Base-by-base conservation (phyloP, 495 filamentous ascomycete genomes). In the Haplographium delicatum region DNA sequence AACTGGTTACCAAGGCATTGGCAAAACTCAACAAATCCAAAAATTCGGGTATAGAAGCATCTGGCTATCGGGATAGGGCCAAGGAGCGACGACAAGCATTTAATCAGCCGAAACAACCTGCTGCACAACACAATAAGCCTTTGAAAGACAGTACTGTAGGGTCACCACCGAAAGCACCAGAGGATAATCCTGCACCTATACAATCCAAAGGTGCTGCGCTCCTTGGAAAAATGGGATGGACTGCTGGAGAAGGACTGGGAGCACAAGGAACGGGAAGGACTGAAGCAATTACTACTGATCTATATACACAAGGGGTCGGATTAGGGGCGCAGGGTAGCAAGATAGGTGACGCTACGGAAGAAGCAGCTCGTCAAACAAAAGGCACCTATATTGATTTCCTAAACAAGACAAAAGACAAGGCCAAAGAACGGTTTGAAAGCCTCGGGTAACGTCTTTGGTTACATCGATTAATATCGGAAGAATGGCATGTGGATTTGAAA, bases 181-280 rank as follows among this genome's bases (percentile, higher is more conserved):
- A 50, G 23, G 56, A 67, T 51, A 31, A 46, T 16, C 5, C 39
- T 1, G 5, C 28, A 8, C 62, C 69, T 1, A 67, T 68, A 16
- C 74, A 76, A 48, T 91, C 87, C n/a, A 95, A 91, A 69, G 91
- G 90, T 20, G 86, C 87, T 5, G 81, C 84, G 1, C 70, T 96
- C 26, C 76, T 96, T 5, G 82, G 84, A 42, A 95, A 95, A 69
- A 94, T 95, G 88, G 90, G 90, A 13, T 95, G 87, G 87, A 82
- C 75, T 10, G 79, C 79, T 2, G 90, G 90, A 1, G 75, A 82
- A 48, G 91, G 91, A 1, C 71, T 96, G 16, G 91, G 91, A 35
- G 87, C 84, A 2, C 78, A 84, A 56, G 86, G 89, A 0, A 81
- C 82, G 1, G 91, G 90, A 2, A 78, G 83, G 42, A 88, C 82